These are phyloP conservation scores for Chlorella sp. DNA, from an alignment of 139 green algal species.

Conservation along the genomic window DNA sequence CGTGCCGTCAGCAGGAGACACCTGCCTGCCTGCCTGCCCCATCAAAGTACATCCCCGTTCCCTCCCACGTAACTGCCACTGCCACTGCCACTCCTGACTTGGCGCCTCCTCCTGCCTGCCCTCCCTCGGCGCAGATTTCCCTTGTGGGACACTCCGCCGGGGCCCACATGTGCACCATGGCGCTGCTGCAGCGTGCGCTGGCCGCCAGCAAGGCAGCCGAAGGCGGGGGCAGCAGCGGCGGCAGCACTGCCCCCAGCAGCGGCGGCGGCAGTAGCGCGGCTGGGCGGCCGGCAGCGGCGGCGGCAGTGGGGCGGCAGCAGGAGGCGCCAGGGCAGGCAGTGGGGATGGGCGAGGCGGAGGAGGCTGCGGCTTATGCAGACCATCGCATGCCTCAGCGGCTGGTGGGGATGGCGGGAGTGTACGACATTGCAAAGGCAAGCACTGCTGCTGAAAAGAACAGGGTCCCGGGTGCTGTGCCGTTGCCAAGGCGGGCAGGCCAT, in stretches of 20 bases:
- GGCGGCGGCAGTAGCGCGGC: constrained; percentile 11
- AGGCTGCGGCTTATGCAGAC: constrained; percentile 1
- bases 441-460: neutral
- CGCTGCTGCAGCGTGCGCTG: constrained; percentile 69
- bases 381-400: constrained; percentile 55
- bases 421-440: constrained; percentile 74
- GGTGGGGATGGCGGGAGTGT: constrained; percentile 72
- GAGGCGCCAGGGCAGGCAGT: neutral
- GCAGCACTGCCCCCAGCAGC: neutral
- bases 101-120: neutral
- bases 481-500: neutral
- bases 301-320: neutral
- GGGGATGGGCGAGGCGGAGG: constrained; percentile 9
- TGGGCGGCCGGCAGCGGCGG: neutral
- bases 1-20: neutral
- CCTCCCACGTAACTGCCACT: neutral
- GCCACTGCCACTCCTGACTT: neutral
- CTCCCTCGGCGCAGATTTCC: constrained; percentile 41
- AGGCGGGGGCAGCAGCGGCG: neutral
- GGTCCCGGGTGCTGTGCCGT: too few species aligned
- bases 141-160: constrained; percentile 81
- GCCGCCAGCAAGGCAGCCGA: constrained; percentile 6
- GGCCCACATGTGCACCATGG: constrained; percentile 74
- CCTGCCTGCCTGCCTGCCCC: neutral
- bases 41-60: neutral